Evolutionary conservation across 2,329 filamentous ascomycete species (phyloP).

Genomic region (Dothideomycetidae sp.): DNA sequence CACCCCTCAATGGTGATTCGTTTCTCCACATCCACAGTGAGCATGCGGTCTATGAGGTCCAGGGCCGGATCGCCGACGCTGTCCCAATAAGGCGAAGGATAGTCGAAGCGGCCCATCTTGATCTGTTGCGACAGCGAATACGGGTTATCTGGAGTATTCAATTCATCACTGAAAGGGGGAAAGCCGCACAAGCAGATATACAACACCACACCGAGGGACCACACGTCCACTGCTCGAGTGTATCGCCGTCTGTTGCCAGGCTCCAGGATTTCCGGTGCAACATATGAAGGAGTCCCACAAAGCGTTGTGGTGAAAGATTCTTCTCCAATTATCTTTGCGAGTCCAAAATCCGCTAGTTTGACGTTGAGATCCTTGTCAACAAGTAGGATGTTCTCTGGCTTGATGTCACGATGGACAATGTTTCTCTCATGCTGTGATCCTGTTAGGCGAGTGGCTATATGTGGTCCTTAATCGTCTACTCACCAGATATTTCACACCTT

Average conservation of each 20-base stretch:
- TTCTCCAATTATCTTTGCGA: constrained; percentile 97
- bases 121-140: constrained; percentile 83
- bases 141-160: constrained; percentile 65
- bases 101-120: constrained; percentile 76
- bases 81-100: constrained; percentile 94
- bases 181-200: constrained; percentile 97
- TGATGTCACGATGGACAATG: constrained; percentile 95
- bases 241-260: constrained; percentile 72
- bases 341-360: constrained; percentile 89
- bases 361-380: constrained; percentile 72
- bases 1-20: constrained; percentile 85
- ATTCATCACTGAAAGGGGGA: constrained; percentile 90
- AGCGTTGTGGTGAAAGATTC: constrained; percentile 95
- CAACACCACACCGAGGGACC: constrained; percentile 93
- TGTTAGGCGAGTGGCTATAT: neutral
- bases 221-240: constrained; percentile 87
- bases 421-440: constrained; percentile 71
- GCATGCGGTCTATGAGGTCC: constrained; percentile 88
- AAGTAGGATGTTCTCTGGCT: constrained; percentile 89
- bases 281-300: constrained; percentile 78
- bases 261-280: constrained; percentile 87
- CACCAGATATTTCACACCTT: constrained; percentile 90
- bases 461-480: constrained; percentile 20
- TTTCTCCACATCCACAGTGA: constrained; percentile 71
- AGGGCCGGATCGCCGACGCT: constrained; percentile 73